Evolutionary conservation across 306 rosid species (phyloP), one percentile per base, ranked within the genome.

Genomic region (Acacia acuminata): DNA sequence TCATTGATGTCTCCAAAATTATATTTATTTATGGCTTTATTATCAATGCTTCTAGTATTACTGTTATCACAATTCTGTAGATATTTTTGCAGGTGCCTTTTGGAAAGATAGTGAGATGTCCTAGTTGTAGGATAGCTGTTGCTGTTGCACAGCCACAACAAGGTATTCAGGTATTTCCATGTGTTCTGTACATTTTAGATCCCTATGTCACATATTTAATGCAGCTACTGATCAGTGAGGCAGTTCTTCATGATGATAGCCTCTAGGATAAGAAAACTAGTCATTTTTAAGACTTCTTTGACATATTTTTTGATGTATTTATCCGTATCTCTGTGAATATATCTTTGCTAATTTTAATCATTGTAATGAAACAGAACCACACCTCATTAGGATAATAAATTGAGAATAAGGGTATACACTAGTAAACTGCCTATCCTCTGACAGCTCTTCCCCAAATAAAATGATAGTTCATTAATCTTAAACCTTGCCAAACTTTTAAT

Each of bases 131-230:
- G 87, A 71, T 94, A 79, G 98, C 99, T 77, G 85, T 92, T 60
- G 92, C 92, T 66, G 98, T 96, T 87, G 97, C 98, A 44, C 99
- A 96, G 86, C 99, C 98, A 15, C 98, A 96, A 47, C 96, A 92
- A 81, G 99, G 99, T 81, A 90, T 96, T 86, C 98, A 96, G 97
- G 99, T 93, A 88, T 63, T 77, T 77, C 75, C 50, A 4, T 65
- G 34, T 40, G 45, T 48, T 64, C 45, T 65, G 69, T 53, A 65
- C 14, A 64, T 81, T 32, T 63, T n/a, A 32, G 67, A 73, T 79
- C 63, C n/a, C 78, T 38, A 11, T 74, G 36, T n/a, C 43, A 4
- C 48, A 55, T 11, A 75, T 58, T 14, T 60, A 56, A 34, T 76
- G 71, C 40, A 22, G 27, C 36, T 75, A 36, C 20, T 44, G 27